Evolutionary conservation across 2,329 filamentous ascomycete species (phyloP).

Genomic region (Colletotrichum truncatum): DNA sequence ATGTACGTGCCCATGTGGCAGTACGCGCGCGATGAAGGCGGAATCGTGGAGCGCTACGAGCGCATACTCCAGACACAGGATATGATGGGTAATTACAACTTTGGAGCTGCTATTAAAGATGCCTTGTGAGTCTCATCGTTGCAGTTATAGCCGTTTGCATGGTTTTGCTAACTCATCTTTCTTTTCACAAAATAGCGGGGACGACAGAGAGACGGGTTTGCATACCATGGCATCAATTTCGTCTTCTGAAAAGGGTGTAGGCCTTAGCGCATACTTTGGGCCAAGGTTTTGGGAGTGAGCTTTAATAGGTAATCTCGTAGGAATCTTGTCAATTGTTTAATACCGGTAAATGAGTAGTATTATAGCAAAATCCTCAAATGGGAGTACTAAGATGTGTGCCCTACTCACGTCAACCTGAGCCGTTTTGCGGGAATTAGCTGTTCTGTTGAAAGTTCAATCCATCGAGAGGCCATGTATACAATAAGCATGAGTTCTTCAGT

Average conservation of each 20-base stretch:
- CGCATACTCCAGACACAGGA: slow-evolving; percentile 2
- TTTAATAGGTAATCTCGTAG: too few species aligned
- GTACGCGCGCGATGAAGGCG: not conserved
- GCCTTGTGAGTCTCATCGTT: slow-evolving; percentile 15
- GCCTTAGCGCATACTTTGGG: slow-evolving; percentile 11
- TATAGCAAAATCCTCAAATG: too few species aligned
- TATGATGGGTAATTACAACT: not conserved
- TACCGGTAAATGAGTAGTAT: too few species aligned
- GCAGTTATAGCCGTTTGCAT: not conserved
- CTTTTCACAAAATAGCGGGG: not conserved
- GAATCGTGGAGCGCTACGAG: not conserved
- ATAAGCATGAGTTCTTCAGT: too few species aligned
- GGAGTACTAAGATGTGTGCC: too few species aligned
- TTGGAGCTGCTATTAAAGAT: not conserved
- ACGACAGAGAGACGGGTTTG: not conserved
- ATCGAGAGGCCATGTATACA: too few species aligned
- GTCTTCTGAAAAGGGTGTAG: not conserved
- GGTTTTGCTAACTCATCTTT: not conserved
- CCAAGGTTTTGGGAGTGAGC: slow-evolving; percentile 14
- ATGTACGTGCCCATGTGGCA: slow-evolving; percentile 9
- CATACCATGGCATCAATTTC: slow-evolving; percentile 15
- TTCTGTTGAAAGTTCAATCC: too few species aligned
- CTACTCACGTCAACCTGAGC: too few species aligned
- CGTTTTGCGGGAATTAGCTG: too few species aligned
- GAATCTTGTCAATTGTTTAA: too few species aligned